A percentile compares a stretch with the other conserved stretches of the same genome.
Evolutionary conservation across 352 stramenopile species (phyloP).

Genomic region (Pythium utonaiense): DNA sequence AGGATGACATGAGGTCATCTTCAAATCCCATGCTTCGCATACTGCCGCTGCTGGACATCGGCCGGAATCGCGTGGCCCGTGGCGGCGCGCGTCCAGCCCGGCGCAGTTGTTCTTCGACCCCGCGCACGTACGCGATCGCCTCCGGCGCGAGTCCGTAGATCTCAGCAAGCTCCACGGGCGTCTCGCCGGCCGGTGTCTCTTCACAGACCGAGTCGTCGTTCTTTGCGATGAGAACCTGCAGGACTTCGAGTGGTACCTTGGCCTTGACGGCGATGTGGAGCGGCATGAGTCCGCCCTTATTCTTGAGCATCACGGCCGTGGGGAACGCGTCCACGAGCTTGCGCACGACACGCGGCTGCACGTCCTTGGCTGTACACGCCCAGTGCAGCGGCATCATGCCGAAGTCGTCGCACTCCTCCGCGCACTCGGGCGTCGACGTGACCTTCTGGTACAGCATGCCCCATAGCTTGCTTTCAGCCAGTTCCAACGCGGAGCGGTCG

Average conservation of each 20-base stretch:
- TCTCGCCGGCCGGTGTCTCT: constrained; percentile 72
- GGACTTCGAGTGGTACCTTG: constrained; percentile 58
- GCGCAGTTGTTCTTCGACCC: constrained; percentile 43
- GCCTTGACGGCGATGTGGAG: constrained; percentile 85
- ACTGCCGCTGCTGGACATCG: constrained; percentile 17
- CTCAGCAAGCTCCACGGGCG: constrained; percentile 55
- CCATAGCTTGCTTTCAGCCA: constrained; percentile 74
- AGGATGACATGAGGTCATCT: not conserved
- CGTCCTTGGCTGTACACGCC: constrained; percentile 71
- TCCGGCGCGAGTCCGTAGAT: constrained; percentile 45
- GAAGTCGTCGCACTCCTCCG: constrained; percentile 80
- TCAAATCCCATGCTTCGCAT: constrained; percentile 14
- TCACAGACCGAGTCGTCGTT: constrained; percentile 52
- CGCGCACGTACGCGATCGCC: constrained; percentile 44
- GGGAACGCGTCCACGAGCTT: constrained; percentile 64
- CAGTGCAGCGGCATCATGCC: constrained; percentile 86
- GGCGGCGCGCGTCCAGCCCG: constrained; percentile 39
- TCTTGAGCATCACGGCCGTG: constrained; percentile 48
- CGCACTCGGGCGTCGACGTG: constrained; percentile 39
- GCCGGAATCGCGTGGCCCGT: constrained; percentile 50
- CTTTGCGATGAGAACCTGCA: constrained; percentile 46
- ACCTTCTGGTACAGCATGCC: constrained; percentile 59
- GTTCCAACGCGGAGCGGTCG: constrained; percentile 49
- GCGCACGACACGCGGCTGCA: constrained; percentile 60
- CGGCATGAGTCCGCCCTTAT: constrained; percentile 73